Base-by-base conservation (phyloP, 176 grass and related monocot genomes). In the Ensete ventricosum region DNA sequence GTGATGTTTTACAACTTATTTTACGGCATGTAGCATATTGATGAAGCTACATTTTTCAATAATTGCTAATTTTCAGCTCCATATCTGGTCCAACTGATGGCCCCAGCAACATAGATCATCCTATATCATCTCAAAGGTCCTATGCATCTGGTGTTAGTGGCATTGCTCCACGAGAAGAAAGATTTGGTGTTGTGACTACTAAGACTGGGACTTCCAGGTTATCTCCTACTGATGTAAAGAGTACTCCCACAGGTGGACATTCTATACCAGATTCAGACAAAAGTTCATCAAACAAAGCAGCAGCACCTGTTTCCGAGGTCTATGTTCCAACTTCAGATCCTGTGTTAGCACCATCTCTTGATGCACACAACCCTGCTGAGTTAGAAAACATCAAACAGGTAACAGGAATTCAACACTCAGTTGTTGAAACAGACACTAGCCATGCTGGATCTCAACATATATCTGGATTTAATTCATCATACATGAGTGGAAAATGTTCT, bases 261-360 rank as follows among this genome's bases (percentile, higher is more conserved):
- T 67, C 25, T 55, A 75, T 58, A 70, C 60, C 67, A 55, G 54
- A 24, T 69, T 71, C 72, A 78, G 82, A 72, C 68, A 23, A 69
- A 62, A 55, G 16, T 62, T 55, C 55, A 71, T 79, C 76, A 51
- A 71, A 79, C 77, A 77, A 73, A 55, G 74, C 43, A 69, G 52
- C 27, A 76, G 24, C 63, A 51, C 21, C 73, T 50, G 26, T 67
- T 24, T 65, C 81, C 58, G 75, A 74, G 50, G 77, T 74, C 16
- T 78, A 60, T 78, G 58, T 69, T 58, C 83, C 83, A 50, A 29
- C 53, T 26, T 58, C 78, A 69, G 83, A 88, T 62, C 53, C 73
- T 7, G 51, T 81, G 67, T 68, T 69, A 71, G 60, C 53, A 53
- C 84, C 73, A 71, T 55, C 87, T 54, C 72, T 77, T 84, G 73